These are phyloP conservation scores for Mycena olivaceomarginata DNA, from an alignment of 768 basidiomycete species.

Conservation along the genomic window DNA sequence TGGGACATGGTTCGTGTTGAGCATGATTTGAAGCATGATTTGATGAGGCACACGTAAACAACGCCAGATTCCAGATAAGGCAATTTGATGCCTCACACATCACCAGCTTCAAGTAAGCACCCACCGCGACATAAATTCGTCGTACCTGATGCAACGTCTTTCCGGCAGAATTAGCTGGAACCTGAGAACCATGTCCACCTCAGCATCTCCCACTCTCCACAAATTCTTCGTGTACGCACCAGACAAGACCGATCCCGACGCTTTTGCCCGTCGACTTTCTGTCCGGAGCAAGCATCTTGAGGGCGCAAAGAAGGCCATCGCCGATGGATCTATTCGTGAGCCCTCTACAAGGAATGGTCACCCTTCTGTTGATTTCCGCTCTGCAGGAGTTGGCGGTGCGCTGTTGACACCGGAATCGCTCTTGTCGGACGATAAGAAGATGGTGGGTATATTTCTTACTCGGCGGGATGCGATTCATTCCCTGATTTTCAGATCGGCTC, in stretches of 20 bases:
- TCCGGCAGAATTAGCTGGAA: conserved; percentile 10
- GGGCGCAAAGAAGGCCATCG: conserved; percentile 51
- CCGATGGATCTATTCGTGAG: conserved; percentile 59
- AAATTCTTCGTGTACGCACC: conserved; percentile 67
- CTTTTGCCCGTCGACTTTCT: conserved; percentile 61
- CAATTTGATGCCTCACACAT: too few relatives aligned
- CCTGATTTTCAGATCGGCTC: conserved; percentile 58
- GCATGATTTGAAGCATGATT: too few relatives aligned
- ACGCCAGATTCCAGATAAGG: too few relatives aligned
- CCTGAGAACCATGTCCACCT: conserved; percentile 35
- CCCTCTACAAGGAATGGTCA: background rate
- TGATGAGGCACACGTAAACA: too few relatives aligned
- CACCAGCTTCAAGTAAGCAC: too few relatives aligned
- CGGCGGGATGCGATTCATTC: background rate
- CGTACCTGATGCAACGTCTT: conserved; percentile 22
- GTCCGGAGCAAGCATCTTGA: conserved; percentile 62
- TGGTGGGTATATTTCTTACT: conserved; percentile 46
- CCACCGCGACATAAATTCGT: too few relatives aligned
- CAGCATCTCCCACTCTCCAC: conserved; percentile 32
- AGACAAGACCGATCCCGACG: conserved; percentile 63
- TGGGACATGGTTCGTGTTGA: too few relatives aligned
- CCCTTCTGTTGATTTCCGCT: background rate
- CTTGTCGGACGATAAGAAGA: conserved; percentile 63
- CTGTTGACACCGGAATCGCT: conserved; percentile 56
- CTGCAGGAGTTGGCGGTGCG: conserved; percentile 56